Evolutionary conservation across 2,329 filamentous ascomycete species (phyloP).

Genomic region (Sphaerulina populicola): DNA sequence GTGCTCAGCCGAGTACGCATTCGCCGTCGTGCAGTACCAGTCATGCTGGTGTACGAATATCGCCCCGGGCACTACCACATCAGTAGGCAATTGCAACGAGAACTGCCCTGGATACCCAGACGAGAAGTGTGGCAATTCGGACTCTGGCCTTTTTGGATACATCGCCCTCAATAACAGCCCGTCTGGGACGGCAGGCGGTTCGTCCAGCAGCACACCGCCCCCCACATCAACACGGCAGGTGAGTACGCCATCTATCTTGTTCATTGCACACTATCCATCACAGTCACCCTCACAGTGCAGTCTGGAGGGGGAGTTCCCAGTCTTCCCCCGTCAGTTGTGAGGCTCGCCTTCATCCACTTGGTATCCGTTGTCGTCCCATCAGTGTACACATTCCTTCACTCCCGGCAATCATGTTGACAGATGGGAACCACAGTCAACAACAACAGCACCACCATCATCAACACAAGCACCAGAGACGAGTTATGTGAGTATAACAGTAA

Average conservation of each 20-base stretch:
- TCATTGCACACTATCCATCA: conserved; percentile 1
- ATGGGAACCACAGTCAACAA: conserved; percentile 18
- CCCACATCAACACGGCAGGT: conserved; percentile 22
- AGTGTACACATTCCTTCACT: conserved; percentile 6
- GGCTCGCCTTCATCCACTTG: conserved; percentile 1
- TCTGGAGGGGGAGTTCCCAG: conserved; percentile 3
- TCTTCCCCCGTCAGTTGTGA: conserved; percentile 10
- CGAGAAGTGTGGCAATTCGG: conserved; percentile 57
- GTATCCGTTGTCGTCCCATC: background rate
- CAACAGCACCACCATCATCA: conserved; percentile 16
- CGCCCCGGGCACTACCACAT: conserved; percentile 43
- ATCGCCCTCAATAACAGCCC: conserved; percentile 48
- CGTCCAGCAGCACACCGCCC: conserved; percentile 15
- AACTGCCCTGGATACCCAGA: conserved; percentile 60
- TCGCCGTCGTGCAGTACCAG: conserved; percentile 57
- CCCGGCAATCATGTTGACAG: conserved; percentile 14
- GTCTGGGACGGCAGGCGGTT: conserved; percentile 49
- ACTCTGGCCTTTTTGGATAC: conserved; percentile 55
- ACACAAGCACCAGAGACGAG: conserved; percentile 24
- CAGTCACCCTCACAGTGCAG: conserved; percentile 8
- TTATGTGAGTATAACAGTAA: conserved; percentile 27
- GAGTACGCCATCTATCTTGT: conserved; percentile 13
- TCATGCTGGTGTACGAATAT: conserved; percentile 70
- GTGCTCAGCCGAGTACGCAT: conserved; percentile 54
- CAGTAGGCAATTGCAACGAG: conserved; percentile 45